Percentiles rank a stretch among this genome's conserved stretches.
Evolutionary conservation across 805 yeast species (phyloP).

Genomic region (Alloascoidea hylecoeti): DNA sequence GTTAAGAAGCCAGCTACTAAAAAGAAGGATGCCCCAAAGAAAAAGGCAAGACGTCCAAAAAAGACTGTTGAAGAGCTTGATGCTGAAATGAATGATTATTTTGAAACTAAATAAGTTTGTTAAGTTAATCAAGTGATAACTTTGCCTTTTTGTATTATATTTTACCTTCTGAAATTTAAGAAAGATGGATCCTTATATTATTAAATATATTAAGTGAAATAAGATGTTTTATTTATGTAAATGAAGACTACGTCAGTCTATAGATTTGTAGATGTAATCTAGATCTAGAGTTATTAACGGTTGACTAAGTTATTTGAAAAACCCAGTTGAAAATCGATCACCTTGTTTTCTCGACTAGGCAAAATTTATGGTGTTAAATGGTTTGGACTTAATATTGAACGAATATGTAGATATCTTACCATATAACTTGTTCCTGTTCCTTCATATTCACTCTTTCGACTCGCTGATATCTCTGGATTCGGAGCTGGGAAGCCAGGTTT

Average conservation of each 20-base stretch:
- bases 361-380: conserved; percentile 1
- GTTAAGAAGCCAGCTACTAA: conserved; percentile 9
- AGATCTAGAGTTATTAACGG: too few species aligned
- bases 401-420: not conserved
- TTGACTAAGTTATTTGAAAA: too few species aligned
- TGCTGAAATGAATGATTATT: conserved; percentile 96
- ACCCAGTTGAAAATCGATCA: too few species aligned
- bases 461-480: not conserved
- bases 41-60: conserved; percentile 21
- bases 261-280: too few species aligned
- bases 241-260: too few species aligned
- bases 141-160: too few species aligned
- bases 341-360: not conserved
- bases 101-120: conserved; percentile 22
- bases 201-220: too few species aligned
- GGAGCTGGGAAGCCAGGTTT: not conserved
- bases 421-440: not conserved
- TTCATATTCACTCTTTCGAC: not conserved
- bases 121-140: too few species aligned
- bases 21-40: conserved; percentile 1
- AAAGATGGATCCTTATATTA: too few species aligned
- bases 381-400: too few species aligned
- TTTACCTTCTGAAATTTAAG: too few species aligned
- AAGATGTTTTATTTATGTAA: too few species aligned
- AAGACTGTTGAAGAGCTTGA: conserved; percentile 90